Base-by-base conservation (phyloP, 2,329 filamentous ascomycete species). In the Cryphonectria naterciae region DNA sequence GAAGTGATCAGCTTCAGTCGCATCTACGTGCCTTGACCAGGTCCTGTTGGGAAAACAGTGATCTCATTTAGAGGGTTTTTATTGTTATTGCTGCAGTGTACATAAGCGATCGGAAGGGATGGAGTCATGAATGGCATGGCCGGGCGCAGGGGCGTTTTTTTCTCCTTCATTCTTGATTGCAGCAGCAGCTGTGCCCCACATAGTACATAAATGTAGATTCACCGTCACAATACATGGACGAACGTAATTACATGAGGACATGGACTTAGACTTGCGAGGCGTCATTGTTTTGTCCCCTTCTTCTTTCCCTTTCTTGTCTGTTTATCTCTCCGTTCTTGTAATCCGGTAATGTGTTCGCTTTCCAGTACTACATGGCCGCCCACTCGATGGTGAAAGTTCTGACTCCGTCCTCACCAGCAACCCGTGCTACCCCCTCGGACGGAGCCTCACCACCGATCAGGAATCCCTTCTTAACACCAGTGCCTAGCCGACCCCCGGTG, bases 401-500 rank as follows among this genome's bases (percentile, higher is more conserved):
- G 32, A 95, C 85, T 22, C 78, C 79, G 46, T 83, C 79, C 54
- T 77, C 78, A 1, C 79, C 77, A 11, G 79, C 69, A 58, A 74
- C 76, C 37, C 65, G 70, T 15, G 73, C 68, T 32, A 75, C 75
- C 37, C 76, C 73, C 17, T 77, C 79, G 22, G 76, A 74, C 63
- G 80, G 77, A 68, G 87, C 83, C 75, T 88, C 85, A 0, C 93
- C 94, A 8, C 95, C 95, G 70, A 99, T 87, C 68, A 99, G 83
- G 77, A 94, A 98, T 0, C 93, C 93, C 82, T 99, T 99, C 85
- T 99, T 99, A 28, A 98, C 96, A 65, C 93, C 93, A 2, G 96
- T 98, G 0, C 95, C 96, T 73, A 99, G 81, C 75, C 96, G 87
- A 6, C 96, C 96, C 10, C 94, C 94, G 28, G 91, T 92, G 22